These are phyloP conservation scores for Mycena rosella DNA, from an alignment of 768 basidiomycete species.

Conservation along the genomic window DNA sequence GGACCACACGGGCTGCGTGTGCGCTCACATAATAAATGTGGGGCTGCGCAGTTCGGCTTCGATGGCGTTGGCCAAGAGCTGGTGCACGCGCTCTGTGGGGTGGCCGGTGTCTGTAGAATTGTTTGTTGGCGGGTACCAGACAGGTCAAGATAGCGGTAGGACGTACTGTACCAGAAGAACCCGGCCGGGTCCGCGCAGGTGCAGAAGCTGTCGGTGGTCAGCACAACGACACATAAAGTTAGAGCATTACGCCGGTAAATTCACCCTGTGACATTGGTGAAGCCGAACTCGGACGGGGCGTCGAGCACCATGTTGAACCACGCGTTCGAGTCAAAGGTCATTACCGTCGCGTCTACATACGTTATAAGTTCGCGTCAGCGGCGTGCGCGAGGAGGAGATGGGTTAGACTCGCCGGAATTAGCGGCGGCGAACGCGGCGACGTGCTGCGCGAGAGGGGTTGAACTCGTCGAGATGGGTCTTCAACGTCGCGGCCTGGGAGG, in stretches of 20 bases:
- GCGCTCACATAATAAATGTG: slow-evolving; percentile 4
- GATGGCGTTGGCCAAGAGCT: slow-evolving; percentile 59
- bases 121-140: not conserved
- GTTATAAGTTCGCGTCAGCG: not conserved
- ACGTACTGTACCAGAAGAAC: slow-evolving; percentile 69
- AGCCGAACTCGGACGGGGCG: slow-evolving; percentile 54
- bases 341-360: slow-evolving; percentile 49
- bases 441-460: slow-evolving; percentile 54
- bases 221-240: too few relatives aligned
- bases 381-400: not conserved
- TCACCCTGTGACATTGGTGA: slow-evolving; percentile 63
- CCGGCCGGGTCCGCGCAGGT: slow-evolving; percentile 57
- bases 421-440: slow-evolving; percentile 49
- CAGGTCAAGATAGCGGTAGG: too few relatives aligned
- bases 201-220: slow-evolving; percentile 55
- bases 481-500: slow-evolving; percentile 50
- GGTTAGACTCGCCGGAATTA: slow-evolving; percentile 47
- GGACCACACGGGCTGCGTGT: too few relatives aligned
- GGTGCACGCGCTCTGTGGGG: slow-evolving; percentile 63
- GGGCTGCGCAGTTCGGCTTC: slow-evolving; percentile 47
- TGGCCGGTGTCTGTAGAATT: slow-evolving; percentile 58
- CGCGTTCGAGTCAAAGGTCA: slow-evolving; percentile 64
- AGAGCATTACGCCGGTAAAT: not conserved
- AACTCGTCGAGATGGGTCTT: slow-evolving; percentile 56
- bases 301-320: slow-evolving; percentile 64